Conservation (phyloP, 257 asterid species). For the Salvia miltiorrhiza region DNA sequence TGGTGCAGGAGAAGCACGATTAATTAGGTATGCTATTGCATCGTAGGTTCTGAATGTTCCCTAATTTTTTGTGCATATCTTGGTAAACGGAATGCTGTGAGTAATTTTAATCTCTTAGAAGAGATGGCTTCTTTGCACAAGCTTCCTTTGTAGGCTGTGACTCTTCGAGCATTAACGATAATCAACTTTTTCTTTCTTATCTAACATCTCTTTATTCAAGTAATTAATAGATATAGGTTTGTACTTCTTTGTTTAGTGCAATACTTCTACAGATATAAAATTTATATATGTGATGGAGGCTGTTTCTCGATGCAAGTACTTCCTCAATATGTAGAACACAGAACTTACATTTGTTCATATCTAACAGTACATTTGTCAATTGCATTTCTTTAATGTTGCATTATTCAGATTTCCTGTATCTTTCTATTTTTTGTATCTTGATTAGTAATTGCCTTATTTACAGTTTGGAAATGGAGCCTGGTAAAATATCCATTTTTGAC, state of each 20-base stretch:
- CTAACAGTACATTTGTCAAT: neutral
- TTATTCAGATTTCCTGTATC: neutral
- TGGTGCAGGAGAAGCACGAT: constrained; percentile 28
- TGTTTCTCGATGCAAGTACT: neutral
- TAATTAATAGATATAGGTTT: neutral
- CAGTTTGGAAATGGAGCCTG: constrained; percentile 38
- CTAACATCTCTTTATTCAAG: neutral
- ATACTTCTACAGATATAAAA: neutral
- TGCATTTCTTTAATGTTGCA: neutral
- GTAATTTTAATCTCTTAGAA: neutral
- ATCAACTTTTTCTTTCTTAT: neutral
- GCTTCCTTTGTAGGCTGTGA: neutral
- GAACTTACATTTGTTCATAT: neutral
- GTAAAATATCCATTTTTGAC: constrained; percentile 52
- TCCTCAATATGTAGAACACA: neutral
- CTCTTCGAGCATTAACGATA: neutral
- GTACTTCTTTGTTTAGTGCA: neutral
- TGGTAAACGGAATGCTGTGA: neutral
- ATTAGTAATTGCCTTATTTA: constrained; percentile 22
- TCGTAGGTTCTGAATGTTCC: neutral
- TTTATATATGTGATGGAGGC: neutral
- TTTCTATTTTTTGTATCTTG: neutral
- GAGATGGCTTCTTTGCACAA: neutral
- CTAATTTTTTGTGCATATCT: neutral
- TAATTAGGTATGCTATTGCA: constrained; percentile 44